phyloP scores from a whole-genome alignment of 306 rosid genomes.

The Gynostemma pentaphyllum region DNA sequence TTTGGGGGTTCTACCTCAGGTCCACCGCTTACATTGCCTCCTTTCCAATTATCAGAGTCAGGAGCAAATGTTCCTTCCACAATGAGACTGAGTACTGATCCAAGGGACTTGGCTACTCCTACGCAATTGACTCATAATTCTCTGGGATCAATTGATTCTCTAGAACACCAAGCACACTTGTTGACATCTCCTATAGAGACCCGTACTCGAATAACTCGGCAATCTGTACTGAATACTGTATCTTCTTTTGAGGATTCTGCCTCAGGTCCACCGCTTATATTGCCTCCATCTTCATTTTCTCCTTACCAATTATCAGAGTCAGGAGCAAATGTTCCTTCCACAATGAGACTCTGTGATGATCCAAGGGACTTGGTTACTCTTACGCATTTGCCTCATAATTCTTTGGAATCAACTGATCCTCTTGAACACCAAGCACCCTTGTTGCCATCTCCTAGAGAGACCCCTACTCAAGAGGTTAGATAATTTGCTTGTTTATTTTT shows the following conservation, averaged over 20 bases:
- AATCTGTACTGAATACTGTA: too few relatives aligned
- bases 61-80: too few relatives aligned
- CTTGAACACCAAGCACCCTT: constrained; percentile 29
- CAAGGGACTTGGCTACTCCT: too few relatives aligned
- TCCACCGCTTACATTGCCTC: too few relatives aligned
- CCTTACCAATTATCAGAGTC: constrained; percentile 27
- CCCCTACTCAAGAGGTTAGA: constrained; percentile 35
- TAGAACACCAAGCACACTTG: too few relatives aligned
- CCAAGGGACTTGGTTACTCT: constrained; percentile 14
- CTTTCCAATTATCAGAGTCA: constrained; percentile 19
- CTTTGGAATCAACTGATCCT: constrained; percentile 8
- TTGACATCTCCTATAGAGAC: too few relatives aligned
- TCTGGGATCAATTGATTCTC: too few relatives aligned
- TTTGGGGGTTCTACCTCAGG: too few relatives aligned
- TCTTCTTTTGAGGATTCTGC: too few relatives aligned
- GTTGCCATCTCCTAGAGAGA: constrained; percentile 33
- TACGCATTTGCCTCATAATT: constrained; percentile 20
- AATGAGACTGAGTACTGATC: too few relatives aligned
- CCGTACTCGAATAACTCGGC: too few relatives aligned
- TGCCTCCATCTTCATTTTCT: constrained; percentile 28
- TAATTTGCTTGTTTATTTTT: neutral
- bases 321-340: constrained; percentile 20
- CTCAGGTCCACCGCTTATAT: constrained; percentile 28
- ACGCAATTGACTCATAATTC: too few relatives aligned
- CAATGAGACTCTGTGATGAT: constrained; percentile 23